Conservation (phyloP, 768 basidiomycete species). For the Paxillus rubicundulus region DNA sequence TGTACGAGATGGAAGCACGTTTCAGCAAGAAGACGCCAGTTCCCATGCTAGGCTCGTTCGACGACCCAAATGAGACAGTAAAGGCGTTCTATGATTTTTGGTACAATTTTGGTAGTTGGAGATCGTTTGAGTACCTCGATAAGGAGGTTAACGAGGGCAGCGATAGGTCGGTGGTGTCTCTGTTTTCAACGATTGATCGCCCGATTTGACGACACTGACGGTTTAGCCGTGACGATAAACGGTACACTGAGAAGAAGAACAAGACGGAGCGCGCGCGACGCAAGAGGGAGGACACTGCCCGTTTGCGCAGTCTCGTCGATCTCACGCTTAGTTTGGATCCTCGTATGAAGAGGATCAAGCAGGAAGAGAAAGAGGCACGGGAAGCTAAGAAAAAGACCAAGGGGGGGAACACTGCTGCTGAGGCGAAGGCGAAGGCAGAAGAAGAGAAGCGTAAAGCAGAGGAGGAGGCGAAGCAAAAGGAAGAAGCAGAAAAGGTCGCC, state of each 20-base stretch:
- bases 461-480: constrained; percentile 71
- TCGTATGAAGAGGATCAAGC: constrained; percentile 95
- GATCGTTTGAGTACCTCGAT: constrained; percentile 96
- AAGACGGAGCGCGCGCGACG: constrained; percentile 91
- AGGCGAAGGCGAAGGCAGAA: constrained; percentile 51
- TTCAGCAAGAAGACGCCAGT: constrained; percentile 88
- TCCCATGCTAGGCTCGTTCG: constrained; percentile 68
- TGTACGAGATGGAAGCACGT: constrained; percentile 88
- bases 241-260: constrained; percentile 99
- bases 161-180: constrained; percentile 63
- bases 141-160: constrained; percentile 99
- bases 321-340: constrained; percentile 81
- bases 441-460: constrained; percentile 63
- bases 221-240: constrained; percentile 91
- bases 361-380: constrained; percentile 90
- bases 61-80: constrained; percentile 77
- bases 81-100: constrained; percentile 98
- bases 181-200: not conserved
- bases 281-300: constrained; percentile 97
- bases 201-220: constrained; percentile 11
- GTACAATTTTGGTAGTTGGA: constrained; percentile 99
- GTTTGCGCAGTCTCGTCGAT: constrained; percentile 85
- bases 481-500: constrained; percentile 77
- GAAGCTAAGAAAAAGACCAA: constrained; percentile 83
- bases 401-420: constrained; percentile 40